A percentile compares a stretch with the other conserved stretches of the same genome.
Conservation (phyloP, 2,329 filamentous ascomycete genomes). For the Dryadomyces quercivorus region DNA sequence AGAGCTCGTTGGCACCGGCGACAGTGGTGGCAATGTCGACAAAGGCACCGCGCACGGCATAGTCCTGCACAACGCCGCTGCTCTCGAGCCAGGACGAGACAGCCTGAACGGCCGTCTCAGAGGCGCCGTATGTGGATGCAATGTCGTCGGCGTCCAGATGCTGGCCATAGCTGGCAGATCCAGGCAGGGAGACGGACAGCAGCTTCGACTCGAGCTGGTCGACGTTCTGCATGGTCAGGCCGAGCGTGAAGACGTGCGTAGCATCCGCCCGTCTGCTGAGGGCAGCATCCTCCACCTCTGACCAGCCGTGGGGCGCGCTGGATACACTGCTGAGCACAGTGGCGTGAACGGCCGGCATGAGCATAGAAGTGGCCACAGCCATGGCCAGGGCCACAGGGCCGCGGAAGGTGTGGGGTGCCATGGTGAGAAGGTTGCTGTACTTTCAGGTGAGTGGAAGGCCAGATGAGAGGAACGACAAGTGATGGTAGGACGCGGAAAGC, state of each 20-base stretch:
- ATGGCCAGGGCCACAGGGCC: neutral
- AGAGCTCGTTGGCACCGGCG: constrained; percentile 16
- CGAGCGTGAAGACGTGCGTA: constrained; percentile 14
- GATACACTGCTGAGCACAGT: constrained; percentile 9
- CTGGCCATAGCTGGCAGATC: constrained; percentile 43
- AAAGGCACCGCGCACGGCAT: constrained; percentile 27
- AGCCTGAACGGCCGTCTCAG: constrained; percentile 30
- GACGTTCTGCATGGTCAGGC: constrained; percentile 16
- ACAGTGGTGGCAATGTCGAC: constrained; percentile 17
- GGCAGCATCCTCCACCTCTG: neutral
- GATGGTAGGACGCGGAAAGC: neutral
- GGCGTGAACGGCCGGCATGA: constrained; percentile 5
- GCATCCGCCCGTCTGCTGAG: neutral
- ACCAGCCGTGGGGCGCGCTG: constrained; percentile 10
- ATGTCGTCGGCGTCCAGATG: constrained; percentile 48
- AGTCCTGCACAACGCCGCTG: constrained; percentile 29
- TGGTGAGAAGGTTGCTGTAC: neutral
- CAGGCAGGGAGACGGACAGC: constrained; percentile 48
- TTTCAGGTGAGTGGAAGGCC: too few relatives aligned
- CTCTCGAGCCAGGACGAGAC: constrained; percentile 43
- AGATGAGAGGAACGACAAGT: neutral
- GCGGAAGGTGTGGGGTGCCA: constrained; percentile 8
- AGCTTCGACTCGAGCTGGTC: constrained; percentile 41
- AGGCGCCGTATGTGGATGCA: constrained; percentile 37
- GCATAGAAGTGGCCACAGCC: neutral